These are phyloP conservation scores for Adansonia madagascariensis DNA, from an alignment of 441 rosid species.

Conservation along the genomic window DNA sequence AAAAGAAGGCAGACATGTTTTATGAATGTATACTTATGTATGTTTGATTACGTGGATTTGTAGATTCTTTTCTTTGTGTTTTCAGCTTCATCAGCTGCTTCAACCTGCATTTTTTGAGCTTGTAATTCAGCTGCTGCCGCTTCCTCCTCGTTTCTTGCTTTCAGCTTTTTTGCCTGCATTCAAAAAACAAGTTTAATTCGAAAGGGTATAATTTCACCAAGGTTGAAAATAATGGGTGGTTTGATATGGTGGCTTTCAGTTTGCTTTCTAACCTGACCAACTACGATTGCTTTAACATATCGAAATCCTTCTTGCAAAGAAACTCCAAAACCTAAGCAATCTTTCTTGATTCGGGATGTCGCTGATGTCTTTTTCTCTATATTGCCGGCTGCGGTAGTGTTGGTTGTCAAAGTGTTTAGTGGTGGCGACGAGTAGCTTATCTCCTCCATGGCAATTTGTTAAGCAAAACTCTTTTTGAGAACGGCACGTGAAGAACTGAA, in stretches of 20 bases:
- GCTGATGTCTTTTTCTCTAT: constrained; percentile 26
- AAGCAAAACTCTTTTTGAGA: neutral
- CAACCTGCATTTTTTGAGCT: constrained; percentile 26
- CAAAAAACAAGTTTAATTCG: neutral
- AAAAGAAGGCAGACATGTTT: neutral
- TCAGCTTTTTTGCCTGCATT: constrained; percentile 20
- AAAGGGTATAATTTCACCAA: neutral
- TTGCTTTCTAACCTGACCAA: constrained; percentile 30
- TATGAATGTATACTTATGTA: neutral
- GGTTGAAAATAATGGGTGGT: neutral
- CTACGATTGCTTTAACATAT: constrained; percentile 40
- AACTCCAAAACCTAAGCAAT: constrained; percentile 37
- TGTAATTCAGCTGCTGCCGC: constrained; percentile 18
- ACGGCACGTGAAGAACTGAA: neutral
- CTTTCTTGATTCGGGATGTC: constrained; percentile 31
- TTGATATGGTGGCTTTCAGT: neutral
- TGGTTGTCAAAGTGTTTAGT: constrained; percentile 4
- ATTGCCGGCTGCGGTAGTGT: neutral
- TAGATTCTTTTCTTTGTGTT: constrained; percentile 11
- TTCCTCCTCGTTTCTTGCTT: constrained; percentile 27
- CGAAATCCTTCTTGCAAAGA: constrained; percentile 46
- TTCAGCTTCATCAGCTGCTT: constrained; percentile 28
- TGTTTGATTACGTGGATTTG: constrained; percentile 14
- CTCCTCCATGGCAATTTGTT: neutral
- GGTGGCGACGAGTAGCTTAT: constrained; percentile 24